Evolutionary conservation across 805 yeast species (phyloP).

Genomic region (Candida succiphila): DNA sequence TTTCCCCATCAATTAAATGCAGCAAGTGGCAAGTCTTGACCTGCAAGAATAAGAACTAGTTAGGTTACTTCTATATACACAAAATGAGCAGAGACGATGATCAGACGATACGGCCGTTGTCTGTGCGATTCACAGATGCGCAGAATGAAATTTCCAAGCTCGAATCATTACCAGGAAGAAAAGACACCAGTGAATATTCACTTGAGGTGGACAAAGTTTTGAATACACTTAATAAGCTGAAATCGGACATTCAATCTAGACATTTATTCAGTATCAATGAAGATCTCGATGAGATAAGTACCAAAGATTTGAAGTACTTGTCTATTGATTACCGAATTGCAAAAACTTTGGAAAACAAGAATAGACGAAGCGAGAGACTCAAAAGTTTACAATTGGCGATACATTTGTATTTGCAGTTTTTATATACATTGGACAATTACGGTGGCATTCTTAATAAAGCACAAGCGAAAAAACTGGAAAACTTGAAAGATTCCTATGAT

Average conservation of each 20-base stretch:
- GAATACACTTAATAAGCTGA: neutral
- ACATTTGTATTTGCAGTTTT: conserved; percentile 32
- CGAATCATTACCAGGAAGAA: conserved; percentile 8
- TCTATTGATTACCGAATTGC: conserved; percentile 54
- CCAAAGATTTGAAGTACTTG: conserved; percentile 51
- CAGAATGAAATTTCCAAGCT: conserved; percentile 4
- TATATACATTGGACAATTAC: conserved; percentile 35
- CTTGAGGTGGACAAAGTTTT: neutral
- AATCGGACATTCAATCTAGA: conserved; percentile 31
- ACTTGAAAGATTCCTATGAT: conserved; percentile 26
- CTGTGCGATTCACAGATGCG: conserved; percentile 8
- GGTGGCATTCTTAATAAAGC: conserved; percentile 9
- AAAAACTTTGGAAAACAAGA: conserved; percentile 19
- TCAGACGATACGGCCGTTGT: conserved; percentile 5
- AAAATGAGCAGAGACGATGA: no score
- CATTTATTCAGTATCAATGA: conserved; percentile 69
- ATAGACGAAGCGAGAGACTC: conserved; percentile 13
- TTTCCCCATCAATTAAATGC: no score
- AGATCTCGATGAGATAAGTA: conserved; percentile 54
- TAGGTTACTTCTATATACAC: no score
- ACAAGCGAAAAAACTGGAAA: conserved; percentile 29
- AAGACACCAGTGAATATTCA: conserved; percentile 12
- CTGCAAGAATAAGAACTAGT: no score
- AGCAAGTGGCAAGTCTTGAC: no score
- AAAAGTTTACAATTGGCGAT: conserved; percentile 31